These are phyloP conservation scores for Coemansia sp. DNA, from an alignment of 192 early-diverging fungal species.

Conservation along the genomic window DNA sequence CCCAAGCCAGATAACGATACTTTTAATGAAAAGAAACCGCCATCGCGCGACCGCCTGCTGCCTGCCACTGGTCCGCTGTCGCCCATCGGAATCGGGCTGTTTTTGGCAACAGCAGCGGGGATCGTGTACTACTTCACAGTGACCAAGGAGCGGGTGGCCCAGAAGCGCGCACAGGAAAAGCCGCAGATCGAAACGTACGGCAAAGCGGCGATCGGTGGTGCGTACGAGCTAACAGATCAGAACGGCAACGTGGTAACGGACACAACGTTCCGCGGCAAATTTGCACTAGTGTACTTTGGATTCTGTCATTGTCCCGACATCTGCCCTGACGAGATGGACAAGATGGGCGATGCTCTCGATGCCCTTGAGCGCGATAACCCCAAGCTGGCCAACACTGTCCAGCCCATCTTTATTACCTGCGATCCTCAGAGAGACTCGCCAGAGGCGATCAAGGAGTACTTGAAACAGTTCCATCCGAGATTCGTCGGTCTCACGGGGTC, in stretches of 20 bases:
- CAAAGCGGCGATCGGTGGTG: constrained; percentile 88
- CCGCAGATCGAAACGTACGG: constrained; percentile 63
- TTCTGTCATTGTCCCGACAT: constrained; percentile 99
- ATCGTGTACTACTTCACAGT: constrained; percentile 65
- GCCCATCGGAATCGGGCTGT: constrained; percentile 51
- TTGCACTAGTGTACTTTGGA: constrained; percentile 96
- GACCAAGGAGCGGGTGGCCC: constrained; percentile 60
- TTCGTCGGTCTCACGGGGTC: constrained; percentile 92
- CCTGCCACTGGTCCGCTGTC: constrained; percentile 47
- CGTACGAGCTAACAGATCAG: constrained; percentile 84
- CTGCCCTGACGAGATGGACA: constrained; percentile 98
- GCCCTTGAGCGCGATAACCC: constrained; percentile 57
- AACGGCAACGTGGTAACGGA: constrained; percentile 72
- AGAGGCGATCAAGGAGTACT: constrained; percentile 72
- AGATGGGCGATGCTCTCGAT: constrained; percentile 89
- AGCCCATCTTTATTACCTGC: constrained; percentile 94
- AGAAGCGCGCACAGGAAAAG: constrained; percentile 30
- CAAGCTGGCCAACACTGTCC: constrained; percentile 58
- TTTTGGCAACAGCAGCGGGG: constrained; percentile 60
- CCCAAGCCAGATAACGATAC: constrained; percentile 1
- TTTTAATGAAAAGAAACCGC: background rate
- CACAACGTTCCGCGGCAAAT: constrained; percentile 79
- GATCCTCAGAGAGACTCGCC: constrained; percentile 94
- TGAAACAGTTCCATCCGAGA: constrained; percentile 90
- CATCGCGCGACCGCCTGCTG: constrained; percentile 13